Base-by-base conservation (phyloP, 2,329 filamentous ascomycete species). In the Microdochium bolleyi region DNA sequence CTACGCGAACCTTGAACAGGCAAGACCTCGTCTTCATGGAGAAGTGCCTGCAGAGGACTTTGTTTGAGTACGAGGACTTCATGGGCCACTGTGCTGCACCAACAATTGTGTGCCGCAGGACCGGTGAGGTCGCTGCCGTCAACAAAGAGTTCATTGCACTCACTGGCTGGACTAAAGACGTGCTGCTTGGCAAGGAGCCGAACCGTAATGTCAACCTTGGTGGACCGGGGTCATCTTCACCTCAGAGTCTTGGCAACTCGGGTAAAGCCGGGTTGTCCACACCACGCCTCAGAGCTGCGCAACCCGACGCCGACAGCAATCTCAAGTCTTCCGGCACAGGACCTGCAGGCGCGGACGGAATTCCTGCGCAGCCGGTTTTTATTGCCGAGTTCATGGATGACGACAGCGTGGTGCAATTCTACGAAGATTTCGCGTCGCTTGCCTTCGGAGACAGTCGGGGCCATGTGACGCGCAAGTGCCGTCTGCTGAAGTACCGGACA, bases 11-110 rank as follows among this genome's bases (percentile, higher is more conserved):
- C n/a, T 75, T 97, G 55, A 92, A 90, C 58, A 78, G 85, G 19
- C 87, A 94, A 62, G 94, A 99, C 68, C 76, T 97, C 25, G 85
- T 99, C 22, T 96, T 97, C 68, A 96, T 96, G 88, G 94, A 99
- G 68, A 95, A 95, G 71, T 95, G 89, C 63, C 90, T 97, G 65
- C 94, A 99, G 69, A 83, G 94, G 37, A 95, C 90, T 0, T 76
- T 97, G 11, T 90, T 91, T 64, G 91, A 96, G 66, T 95, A 95
- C 62, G 90, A 97, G 65, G 90, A 95, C 58, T 94, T 95, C 59
- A 88, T 96, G 74, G 84, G 89, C 53, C 85, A 90, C 57, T 90
- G 87, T 55, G 90, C 90, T 38, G 95, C 91, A 3, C 94, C 94
- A 0, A 95, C 92, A 0, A 84, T 99, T 54, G 89, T 97, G 24